Percentiles rank a stretch among this genome's conserved stretches.
These are phyloP conservation scores for Ramularia endophylla DNA, from an alignment of 2,329 filamentous ascomycete genomes.

Conservation along the genomic window DNA sequence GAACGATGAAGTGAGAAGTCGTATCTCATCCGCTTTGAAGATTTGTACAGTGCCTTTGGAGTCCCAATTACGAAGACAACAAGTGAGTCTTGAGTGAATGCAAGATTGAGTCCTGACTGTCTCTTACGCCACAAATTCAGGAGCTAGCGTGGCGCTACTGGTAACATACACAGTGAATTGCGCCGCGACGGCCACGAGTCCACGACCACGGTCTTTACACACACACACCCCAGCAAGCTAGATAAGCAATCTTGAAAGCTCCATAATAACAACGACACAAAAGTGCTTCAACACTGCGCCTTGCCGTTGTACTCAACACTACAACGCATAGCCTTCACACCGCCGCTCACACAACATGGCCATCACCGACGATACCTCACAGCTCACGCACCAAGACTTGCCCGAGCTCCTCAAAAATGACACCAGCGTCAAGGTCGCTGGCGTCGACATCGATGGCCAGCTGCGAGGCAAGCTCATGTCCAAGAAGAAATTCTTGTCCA, in stretches of 20 bases:
- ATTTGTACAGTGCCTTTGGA: too few relatives aligned
- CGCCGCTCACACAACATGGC: slow-evolving; percentile 29
- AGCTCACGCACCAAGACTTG: slow-evolving; percentile 59
- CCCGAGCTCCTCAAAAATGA: slow-evolving; percentile 64
- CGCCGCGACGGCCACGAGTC: too few relatives aligned
- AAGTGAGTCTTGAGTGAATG: too few relatives aligned
- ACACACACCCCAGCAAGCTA: too few relatives aligned
- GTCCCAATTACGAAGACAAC: too few relatives aligned
- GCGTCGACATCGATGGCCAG: slow-evolving; percentile 79
- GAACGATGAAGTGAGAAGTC: too few relatives aligned
- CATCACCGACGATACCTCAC: slow-evolving; percentile 29
- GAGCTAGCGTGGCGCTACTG: too few relatives aligned
- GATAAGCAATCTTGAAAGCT: slow-evolving; percentile 3
- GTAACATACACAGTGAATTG: too few relatives aligned
- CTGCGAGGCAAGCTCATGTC: slow-evolving; percentile 86
- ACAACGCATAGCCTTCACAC: slow-evolving; percentile 2
- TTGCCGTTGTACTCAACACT: slow-evolving; percentile 17
- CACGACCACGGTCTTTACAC: too few relatives aligned
- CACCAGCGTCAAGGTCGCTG: slow-evolving; percentile 77
- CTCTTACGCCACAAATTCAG: too few relatives aligned
- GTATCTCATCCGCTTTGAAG: too few relatives aligned
- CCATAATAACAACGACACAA: not conserved
- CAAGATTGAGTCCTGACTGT: too few relatives aligned
- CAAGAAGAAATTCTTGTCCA: slow-evolving; percentile 85
- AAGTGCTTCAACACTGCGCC: slow-evolving; percentile 6